A percentile compares a stretch with the other conserved stretches of the same genome.
phyloP scores from a whole-genome alignment of 208 protist species.

The Naegleria fowleri region DNA sequence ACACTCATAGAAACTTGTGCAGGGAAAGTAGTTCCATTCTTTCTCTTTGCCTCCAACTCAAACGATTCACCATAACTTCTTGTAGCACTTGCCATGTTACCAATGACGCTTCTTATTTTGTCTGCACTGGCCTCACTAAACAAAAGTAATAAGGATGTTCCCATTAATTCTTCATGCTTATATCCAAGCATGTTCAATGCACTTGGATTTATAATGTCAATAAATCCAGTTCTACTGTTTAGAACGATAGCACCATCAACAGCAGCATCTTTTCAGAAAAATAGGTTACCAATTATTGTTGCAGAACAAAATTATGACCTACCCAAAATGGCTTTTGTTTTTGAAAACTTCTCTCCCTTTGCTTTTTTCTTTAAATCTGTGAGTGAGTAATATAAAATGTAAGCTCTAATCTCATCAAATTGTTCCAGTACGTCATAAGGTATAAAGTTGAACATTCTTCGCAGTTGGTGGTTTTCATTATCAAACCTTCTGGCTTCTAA shows the following conservation, averaged over 20 bases:
- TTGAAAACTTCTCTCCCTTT: not conserved
- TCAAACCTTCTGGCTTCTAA: not conserved
- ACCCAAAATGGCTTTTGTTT: conserved; percentile 9
- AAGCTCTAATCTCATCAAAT: not conserved
- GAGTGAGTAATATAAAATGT: not conserved
- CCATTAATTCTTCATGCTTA: not conserved
- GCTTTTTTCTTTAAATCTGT: not conserved
- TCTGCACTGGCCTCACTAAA: not conserved
- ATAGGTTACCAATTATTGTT: too few relatives aligned
- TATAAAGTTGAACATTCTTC: not conserved
- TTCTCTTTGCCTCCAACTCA: not conserved
- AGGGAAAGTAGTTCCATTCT: not conserved
- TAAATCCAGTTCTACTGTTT: not conserved
- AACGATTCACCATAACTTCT: not conserved
- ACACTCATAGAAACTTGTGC: not conserved
- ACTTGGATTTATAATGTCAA: not conserved
- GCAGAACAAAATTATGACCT: not conserved
- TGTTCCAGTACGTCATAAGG: not conserved
- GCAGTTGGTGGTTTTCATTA: not conserved
- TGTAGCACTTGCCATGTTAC: not conserved
- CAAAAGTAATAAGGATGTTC: not conserved
- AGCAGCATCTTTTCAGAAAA: not conserved
- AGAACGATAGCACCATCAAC: not conserved
- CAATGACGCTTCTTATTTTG: not conserved
- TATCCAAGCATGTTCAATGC: not conserved